Evolutionary conservation across 2,329 filamentous ascomycete genomes (phyloP), one percentile per base, ranked within the genome.

Genomic region (Fusarium virguliforme): DNA sequence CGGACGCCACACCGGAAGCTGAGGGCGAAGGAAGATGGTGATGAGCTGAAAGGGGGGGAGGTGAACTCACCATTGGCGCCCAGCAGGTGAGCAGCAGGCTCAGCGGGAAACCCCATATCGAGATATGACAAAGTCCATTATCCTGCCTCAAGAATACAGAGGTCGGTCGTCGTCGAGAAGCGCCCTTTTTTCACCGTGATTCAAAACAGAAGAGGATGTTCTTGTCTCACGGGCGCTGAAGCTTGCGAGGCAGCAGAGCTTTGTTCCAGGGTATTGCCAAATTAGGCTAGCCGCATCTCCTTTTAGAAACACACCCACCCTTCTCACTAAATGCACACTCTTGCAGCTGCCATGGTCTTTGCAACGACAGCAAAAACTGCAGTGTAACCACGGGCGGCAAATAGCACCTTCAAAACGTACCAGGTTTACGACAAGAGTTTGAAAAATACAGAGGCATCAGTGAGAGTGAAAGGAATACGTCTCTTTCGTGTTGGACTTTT

Each of bases 41-140:
- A 51, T 48, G 55, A 30, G 30, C 50, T 13, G 46, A 38, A 41
- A 26, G 5, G 60, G 37, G 9, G 30, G 56, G 18, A 30, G 41
- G 22, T 30, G 60, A 43, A 80, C 81, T 74, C 75, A 89, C 88
- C 88, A 77, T 87, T 89, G 15, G 88, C 88, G 67, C 88, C 88
- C 61, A 87, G 80, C 8, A 90, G 81, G 75, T 89, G 86, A 41
- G 88, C 86, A 65, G 86, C 80, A 38, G 88, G 87, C 75, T 79
- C 81, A 74, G 84, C 79, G 60, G 84, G 83, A 59, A 86, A 85
- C 59, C 80, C 79, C 85, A 86, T 86, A 30, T 64, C 68, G 32
- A 48, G 46, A 65, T 53, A 46, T 62, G 50, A 24, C 50, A 60
- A 57, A 66, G 50, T 66, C 70, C 73, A 78, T 75, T 70, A 64